These are phyloP conservation scores for Deuterostichococcus epilithicus DNA, from an alignment of 139 green algal species.

Conservation along the genomic window DNA sequence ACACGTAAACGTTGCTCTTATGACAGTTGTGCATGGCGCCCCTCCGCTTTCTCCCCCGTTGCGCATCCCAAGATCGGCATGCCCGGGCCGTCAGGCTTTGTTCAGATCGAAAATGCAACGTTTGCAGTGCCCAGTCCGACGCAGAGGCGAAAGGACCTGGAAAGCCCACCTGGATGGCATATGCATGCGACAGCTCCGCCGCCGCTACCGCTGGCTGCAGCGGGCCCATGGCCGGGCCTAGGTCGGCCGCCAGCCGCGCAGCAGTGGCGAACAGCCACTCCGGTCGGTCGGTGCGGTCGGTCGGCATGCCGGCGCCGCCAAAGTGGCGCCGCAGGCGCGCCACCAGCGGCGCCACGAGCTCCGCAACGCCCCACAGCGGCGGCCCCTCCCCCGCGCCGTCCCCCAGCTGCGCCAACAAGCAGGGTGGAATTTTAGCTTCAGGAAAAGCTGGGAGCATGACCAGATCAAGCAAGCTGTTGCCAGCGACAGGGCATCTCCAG, in stretches of 20 bases:
- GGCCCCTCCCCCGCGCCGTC: slow-evolving; percentile 12
- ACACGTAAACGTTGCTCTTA: too few relatives aligned
- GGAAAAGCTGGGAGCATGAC: too few relatives aligned
- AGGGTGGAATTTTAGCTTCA: too few relatives aligned
- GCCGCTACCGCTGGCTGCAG: slow-evolving; percentile 35
- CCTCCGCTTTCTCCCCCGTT: too few relatives aligned
- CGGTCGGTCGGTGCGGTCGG: slow-evolving; percentile 33
- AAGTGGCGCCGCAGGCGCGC: slow-evolving; percentile 32
- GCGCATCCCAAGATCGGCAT: too few relatives aligned
- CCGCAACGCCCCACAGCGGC: slow-evolving; percentile 38
- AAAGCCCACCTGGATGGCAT: slow-evolving; percentile 7
- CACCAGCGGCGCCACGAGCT: slow-evolving; percentile 28
- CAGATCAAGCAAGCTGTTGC: too few relatives aligned
- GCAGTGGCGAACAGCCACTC: slow-evolving; percentile 48
- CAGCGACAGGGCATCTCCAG: too few relatives aligned
- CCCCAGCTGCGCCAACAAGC: slow-evolving; percentile 17
- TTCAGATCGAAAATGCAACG: too few relatives aligned
- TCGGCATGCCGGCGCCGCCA: slow-evolving; percentile 19
- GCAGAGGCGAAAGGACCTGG: too few relatives aligned
- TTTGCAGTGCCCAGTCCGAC: too few relatives aligned
- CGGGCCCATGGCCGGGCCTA: slow-evolving; percentile 10
- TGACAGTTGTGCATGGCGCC: too few relatives aligned
- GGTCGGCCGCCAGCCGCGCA: slow-evolving; percentile 8
- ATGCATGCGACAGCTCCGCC: slow-evolving; percentile 10
- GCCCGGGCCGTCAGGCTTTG: too few relatives aligned